Evolutionary conservation across 2,329 filamentous ascomycete species (phyloP), one percentile per base, ranked within the genome.

Genomic region (Neoascochyta sp.): DNA sequence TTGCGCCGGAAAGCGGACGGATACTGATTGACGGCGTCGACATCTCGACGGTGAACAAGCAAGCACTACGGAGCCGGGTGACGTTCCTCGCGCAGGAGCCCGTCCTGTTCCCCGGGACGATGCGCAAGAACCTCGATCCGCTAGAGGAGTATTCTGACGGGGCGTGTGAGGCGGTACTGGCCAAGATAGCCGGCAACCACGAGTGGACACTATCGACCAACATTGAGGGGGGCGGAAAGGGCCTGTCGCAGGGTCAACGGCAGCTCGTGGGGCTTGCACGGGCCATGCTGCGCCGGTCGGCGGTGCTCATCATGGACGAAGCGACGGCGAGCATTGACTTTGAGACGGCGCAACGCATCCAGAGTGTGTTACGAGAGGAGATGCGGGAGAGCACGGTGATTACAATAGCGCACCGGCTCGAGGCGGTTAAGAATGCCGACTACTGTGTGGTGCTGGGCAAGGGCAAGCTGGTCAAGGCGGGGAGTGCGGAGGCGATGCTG

Each of bases 41-140:
- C 40, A 73, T 81, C 18, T 66, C 75, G 0, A 68, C 70, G 15
- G 75, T 82, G 8, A 69, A 72, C 41, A 78, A 70, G 9, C 74
- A 81, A 49, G 66, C 71, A 0, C 67, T 83, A 1, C 75, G 80
- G 11, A 72, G 70, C 8, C 64, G 78, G n/a, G 66, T 83, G 13
- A 81, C 78, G 0, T 82, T 83, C 56, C 70, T 83, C 5, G 78
- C 79, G 0, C 80, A 83, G 53, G 80, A 83, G 28, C 78, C 79
- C 0, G 72, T 83, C 0, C 68, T 83, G 3, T 82, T 83, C 52
- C 73, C 76, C 0, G 78, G 78, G 3, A 74, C 64, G 8, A 71
- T 81, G 58, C 70, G 75, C 2, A 67, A 74, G 28, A 83, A 82
- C 39, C 71, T 83, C 15, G 78, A 83, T 32, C 77, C 80, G 0